These are phyloP conservation scores for Bothriochloa decipiens DNA, from an alignment of 176 grass and related monocot species.

Conservation along the genomic window DNA sequence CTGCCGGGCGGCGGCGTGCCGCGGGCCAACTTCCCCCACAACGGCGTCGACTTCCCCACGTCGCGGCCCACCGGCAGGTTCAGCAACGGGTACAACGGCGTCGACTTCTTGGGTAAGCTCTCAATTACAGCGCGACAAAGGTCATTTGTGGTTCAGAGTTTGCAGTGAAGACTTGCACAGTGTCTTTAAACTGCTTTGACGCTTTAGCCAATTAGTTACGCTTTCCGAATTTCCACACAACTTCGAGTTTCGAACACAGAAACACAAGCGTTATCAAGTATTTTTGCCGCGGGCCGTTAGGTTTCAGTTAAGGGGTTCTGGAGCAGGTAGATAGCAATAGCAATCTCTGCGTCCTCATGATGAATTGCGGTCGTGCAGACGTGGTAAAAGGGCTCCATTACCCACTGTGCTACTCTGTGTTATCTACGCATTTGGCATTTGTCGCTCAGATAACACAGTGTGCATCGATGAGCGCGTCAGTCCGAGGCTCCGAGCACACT, in stretches of 20 bases:
- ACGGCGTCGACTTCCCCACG: slow-evolving; percentile 68
- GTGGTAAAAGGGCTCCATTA: not conserved
- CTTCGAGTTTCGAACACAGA: no score
- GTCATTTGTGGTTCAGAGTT: not conserved
- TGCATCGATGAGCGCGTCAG: no score
- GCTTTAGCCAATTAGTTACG: not conserved
- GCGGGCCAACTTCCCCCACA: slow-evolving; percentile 67
- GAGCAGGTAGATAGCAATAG: no score
- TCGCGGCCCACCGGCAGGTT: slow-evolving; percentile 54
- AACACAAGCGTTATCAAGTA: not conserved
- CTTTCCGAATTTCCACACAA: not conserved
- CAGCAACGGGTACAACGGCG: slow-evolving; percentile 60
- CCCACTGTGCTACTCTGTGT: not conserved
- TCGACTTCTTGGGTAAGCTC: slow-evolving; percentile 59
- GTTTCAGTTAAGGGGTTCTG: not conserved
- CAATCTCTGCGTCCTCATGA: not conserved
- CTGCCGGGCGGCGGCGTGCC: slow-evolving; percentile 48
- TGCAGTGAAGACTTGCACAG: no score
- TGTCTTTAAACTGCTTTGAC: not conserved
- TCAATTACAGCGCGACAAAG: not conserved
- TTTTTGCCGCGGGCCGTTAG: not conserved
- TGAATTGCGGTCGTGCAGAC: not conserved
- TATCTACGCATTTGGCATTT: not conserved
- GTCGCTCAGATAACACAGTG: not conserved
- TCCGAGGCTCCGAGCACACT: not conserved